phyloP scores from a whole-genome alignment of 352 stramenopile genomes.

The Pythium pyrilobum region DNA sequence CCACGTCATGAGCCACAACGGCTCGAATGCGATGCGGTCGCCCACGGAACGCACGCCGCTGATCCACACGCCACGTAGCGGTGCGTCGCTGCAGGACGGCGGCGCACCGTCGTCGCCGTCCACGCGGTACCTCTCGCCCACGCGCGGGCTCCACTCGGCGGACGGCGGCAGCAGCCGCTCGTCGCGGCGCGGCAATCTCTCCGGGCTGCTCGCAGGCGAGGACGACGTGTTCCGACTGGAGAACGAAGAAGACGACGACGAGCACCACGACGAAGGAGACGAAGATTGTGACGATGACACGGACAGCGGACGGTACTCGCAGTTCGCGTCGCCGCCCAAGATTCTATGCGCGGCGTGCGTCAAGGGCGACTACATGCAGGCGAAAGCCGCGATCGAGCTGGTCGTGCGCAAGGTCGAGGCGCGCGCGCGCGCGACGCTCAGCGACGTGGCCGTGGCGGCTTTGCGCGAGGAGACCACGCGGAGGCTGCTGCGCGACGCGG shows the following conservation, averaged over 20 bases:
- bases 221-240: constrained; percentile 15
- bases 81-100: too few relatives aligned
- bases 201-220: background rate
- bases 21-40: constrained; percentile 5
- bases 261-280: background rate
- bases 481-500: constrained; percentile 3
- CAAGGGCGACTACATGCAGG: constrained; percentile 70
- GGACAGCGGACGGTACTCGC: constrained; percentile 25
- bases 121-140: constrained; percentile 2
- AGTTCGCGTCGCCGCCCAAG: constrained; percentile 58
- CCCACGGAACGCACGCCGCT: constrained; percentile 56
- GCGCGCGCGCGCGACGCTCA: constrained; percentile 15
- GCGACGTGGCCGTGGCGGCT: too few relatives aligned
- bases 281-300: constrained; percentile 2
- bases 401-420: constrained; percentile 26
- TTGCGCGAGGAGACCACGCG: constrained; percentile 1
- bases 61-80: constrained; percentile 20
- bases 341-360: constrained; percentile 66
- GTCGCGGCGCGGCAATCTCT: constrained; percentile 4
- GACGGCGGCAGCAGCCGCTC: background rate
- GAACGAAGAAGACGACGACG: constrained; percentile 15
- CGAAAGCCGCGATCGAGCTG: constrained; percentile 59
- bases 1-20: constrained; percentile 7
- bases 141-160: background rate
- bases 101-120: constrained; percentile 2